Evolutionary conservation across 345 rosid species (phyloP).

Genomic region (Arabis hirsuta): DNA sequence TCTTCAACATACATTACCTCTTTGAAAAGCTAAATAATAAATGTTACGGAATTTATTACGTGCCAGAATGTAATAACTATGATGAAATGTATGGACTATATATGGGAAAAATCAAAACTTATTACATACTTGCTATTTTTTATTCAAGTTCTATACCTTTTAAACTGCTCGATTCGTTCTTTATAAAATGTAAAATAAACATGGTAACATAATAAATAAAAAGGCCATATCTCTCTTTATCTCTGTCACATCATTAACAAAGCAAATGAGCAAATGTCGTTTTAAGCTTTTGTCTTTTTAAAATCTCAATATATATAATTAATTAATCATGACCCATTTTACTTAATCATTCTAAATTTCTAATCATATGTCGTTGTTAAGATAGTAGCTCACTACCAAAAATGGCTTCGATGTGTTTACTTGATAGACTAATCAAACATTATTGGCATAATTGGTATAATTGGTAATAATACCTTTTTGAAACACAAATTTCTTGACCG

Average conservation of each 20-base stretch:
- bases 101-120: too few species aligned
- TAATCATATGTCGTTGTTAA: slow-evolving; percentile 34
- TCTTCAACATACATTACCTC: slow-evolving; percentile 3
- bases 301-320: background rate
- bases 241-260: slow-evolving; percentile 33
- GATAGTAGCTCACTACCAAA: slow-evolving; percentile 27
- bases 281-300: slow-evolving; percentile 27
- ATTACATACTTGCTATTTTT: too few species aligned
- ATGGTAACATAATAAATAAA: slow-evolving; percentile 1
- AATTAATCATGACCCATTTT: slow-evolving; percentile 20
- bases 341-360: slow-evolving; percentile 29
- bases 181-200: background rate
- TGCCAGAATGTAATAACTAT: slow-evolving; percentile 4
- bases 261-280: slow-evolving; percentile 13
- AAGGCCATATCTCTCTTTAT: slow-evolving; percentile 8
- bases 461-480: background rate
- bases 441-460: background rate
- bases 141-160: background rate
- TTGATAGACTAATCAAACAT: slow-evolving; percentile 11
- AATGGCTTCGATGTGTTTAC: slow-evolving; percentile 29
- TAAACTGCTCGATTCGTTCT: background rate
- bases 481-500: background rate
- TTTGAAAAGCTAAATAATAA: slow-evolving; percentile 36
- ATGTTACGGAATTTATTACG: slow-evolving; percentile 25
- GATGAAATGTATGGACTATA: background rate